phyloP scores from a whole-genome alignment of 169 alveolate genomes.

The Blepharisma undulans region DNA sequence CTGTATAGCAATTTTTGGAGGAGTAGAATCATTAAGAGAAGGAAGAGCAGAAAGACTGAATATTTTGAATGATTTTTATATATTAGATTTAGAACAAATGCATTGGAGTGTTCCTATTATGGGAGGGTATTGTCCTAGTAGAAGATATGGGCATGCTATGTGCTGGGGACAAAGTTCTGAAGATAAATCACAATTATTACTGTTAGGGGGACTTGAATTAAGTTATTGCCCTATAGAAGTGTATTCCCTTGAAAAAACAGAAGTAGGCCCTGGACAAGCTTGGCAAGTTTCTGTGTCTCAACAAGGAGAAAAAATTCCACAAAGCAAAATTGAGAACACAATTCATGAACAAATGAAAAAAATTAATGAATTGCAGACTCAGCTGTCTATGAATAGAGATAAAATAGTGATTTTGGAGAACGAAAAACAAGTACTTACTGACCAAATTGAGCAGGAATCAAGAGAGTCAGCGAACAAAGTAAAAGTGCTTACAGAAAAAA shows the following conservation, averaged over 20 bases:
- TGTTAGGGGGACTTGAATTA: constrained; percentile 10
- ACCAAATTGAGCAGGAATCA: background rate
- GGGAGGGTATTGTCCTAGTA: constrained; percentile 30
- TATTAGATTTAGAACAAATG: constrained; percentile 9
- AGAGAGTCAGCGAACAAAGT: background rate
- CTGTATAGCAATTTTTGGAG: constrained; percentile 39
- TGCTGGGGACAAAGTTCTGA: constrained; percentile 31
- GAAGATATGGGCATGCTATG: constrained; percentile 35
- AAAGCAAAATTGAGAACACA: background rate
- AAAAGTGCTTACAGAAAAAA: background rate
- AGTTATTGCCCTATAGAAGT: constrained; percentile 11
- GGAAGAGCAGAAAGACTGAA: constrained; percentile 41
- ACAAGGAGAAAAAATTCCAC: background rate
- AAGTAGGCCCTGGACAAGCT: constrained; percentile 23
- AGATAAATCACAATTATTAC: constrained; percentile 20
- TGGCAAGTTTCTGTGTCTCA: background rate
- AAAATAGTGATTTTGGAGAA: constrained; percentile 31
- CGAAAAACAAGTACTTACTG: constrained; percentile 24
- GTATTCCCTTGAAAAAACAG: constrained; percentile 18
- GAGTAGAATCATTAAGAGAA: constrained; percentile 21
- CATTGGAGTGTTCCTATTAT: constrained; percentile 27
- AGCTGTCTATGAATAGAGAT: constrained; percentile 25
- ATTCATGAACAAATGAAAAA: constrained; percentile 28
- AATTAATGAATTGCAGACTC: constrained; percentile 20
- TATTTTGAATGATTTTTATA: constrained; percentile 33